A percentile compares a stretch with the other conserved stretches of the same genome.
These are phyloP conservation scores for Rhizoclosmatium sp. DNA, from an alignment of 192 early-diverging fungal species.

Conservation along the genomic window DNA sequence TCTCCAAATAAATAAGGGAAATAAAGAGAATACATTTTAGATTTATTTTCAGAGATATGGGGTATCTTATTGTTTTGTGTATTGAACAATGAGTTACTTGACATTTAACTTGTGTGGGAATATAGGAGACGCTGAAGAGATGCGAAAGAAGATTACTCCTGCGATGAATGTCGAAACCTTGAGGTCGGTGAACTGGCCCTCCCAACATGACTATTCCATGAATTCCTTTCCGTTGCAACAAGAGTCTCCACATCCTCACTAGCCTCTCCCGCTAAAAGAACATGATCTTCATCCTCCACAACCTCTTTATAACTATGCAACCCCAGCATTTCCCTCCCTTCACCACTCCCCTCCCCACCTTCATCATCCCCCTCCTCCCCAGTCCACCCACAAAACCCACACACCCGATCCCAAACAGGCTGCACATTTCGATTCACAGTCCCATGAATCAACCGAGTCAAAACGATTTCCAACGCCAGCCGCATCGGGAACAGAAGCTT, in stretches of 20 bases:
- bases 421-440: conserved; percentile 9
- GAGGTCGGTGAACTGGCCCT: no score
- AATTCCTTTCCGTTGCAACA: background rate
- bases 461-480: conserved; percentile 13
- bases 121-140: no score
- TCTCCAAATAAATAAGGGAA: no score
- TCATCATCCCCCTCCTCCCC: background rate
- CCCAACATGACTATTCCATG: no score
- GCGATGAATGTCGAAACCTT: no score
- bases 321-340: background rate
- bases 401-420: conserved; percentile 12
- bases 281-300: background rate
- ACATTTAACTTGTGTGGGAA: no score
- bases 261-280: background rate
- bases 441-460: conserved; percentile 16
- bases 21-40: no score
- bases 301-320: background rate
- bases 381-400: background rate
- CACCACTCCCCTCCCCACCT: background rate
- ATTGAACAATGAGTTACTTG: no score
- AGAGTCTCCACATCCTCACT: background rate
- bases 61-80: no score
- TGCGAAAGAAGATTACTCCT: no score
- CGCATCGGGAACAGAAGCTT: conserved; percentile 7
- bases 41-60: no score